Base-by-base conservation (phyloP, 495 filamentous ascomycete genomes). In the Beverwykella pulmonaria region DNA sequence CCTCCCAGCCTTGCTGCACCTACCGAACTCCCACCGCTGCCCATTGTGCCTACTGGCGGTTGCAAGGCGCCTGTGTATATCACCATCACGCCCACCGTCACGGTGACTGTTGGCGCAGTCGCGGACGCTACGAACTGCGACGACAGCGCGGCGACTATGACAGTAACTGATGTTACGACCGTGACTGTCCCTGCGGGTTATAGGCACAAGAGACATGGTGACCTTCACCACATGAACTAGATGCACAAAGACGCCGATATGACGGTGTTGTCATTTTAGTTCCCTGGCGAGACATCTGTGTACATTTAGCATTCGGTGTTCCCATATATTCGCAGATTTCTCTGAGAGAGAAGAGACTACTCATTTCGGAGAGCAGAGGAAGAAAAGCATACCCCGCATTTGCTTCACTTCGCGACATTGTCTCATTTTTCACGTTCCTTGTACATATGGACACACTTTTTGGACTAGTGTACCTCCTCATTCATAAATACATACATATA, bases 61-160 rank as follows among this genome's bases (percentile, higher is more conserved):
- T 69, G 66, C 54, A 44, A 30, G 29, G 44, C 30, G 15, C 59
- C 59, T 9, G 44, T 61, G 15, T 49, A 46, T 30, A 53, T 69
- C n/a, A 69, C 66, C 15, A 59, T 69, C 34, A 69, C 66, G 17
- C 66, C 66, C 2, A 69, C 66, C 3, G 60, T 69, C 27, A 53
- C 58, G n/a, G 66, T 69, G 14, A 69, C 66, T 20, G 60, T 46
- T 8, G 53, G 19, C 1, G 54, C 25, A 1, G 34, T 39, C 6
- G 32, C 34, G 1, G 55, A 48, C 32, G 12, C 39, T 6, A 58
- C 53, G n/a, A 39, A 23, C 1, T 64, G 61, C 41, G 53, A 59
- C 30, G 12, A n/a, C 3, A 30, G 25, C n/a, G 59, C 66, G 3
- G 22, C 52, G 22, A 61, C 60, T 29, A 61, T 15, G 7, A 70